Evolutionary conservation across 164 flowering plant species (phyloP).

Genomic region (Cinnamomum chago): DNA sequence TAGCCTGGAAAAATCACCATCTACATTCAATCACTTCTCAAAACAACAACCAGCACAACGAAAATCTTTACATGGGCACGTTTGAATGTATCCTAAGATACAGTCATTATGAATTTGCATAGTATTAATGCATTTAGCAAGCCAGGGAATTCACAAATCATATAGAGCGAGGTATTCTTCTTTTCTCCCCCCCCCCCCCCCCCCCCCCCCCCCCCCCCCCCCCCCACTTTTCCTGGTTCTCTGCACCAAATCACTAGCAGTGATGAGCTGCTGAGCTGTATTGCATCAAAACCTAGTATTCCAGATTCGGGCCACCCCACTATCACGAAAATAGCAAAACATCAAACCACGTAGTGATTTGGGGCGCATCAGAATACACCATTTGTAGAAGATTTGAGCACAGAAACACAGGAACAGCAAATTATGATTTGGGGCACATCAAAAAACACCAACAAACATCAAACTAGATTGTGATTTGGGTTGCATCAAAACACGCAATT

Average conservation of each 20-base stretch:
- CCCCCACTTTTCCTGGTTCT: not conserved
- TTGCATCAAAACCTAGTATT: no score
- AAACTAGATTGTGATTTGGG: not conserved
- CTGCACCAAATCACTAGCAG: not conserved
- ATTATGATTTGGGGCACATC: no score
- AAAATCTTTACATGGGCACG: not conserved
- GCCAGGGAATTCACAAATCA: not conserved
- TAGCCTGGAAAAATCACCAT: no score
- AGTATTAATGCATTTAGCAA: not conserved
- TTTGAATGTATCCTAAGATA: not conserved
- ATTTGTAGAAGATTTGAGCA: not conserved
- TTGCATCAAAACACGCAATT: not conserved
- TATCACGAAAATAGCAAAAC: no score
- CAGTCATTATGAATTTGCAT: not conserved
- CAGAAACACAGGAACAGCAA: no score
- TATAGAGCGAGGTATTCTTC: not conserved
- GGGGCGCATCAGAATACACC: not conserved
- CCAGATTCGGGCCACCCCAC: no score
- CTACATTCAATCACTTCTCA: not conserved
- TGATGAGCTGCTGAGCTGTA: no score
- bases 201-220: not conserved
- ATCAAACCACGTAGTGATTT: not conserved
- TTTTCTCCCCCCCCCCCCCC: not conserved
- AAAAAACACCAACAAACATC: no score
- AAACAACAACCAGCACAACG: not conserved